phyloP scores from a whole-genome alignment of 148 eudicot species.

The Pouteria glomerata region DNA sequence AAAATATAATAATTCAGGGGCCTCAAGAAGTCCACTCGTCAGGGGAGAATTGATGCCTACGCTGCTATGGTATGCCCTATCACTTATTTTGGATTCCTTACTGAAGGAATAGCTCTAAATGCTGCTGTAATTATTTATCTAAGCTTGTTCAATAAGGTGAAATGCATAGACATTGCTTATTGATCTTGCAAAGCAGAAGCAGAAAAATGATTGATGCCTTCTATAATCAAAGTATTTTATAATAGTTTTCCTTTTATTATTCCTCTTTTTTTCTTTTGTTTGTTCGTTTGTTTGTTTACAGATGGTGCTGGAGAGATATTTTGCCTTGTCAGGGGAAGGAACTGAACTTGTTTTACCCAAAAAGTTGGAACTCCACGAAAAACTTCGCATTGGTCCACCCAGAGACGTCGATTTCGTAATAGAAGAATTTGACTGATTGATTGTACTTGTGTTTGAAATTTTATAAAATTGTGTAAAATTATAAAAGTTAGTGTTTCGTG shows the following conservation, averaged over 20 bases:
- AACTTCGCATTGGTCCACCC: slow-evolving; percentile 56
- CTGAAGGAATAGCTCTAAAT: background rate
- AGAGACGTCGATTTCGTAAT: slow-evolving; percentile 28
- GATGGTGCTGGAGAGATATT: slow-evolving; percentile 88
- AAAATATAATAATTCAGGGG: slow-evolving; percentile 28
- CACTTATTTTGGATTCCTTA: no score
- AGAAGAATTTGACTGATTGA: background rate
- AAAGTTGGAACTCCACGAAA: slow-evolving; percentile 63
- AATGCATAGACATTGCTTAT: no score
- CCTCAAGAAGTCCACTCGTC: slow-evolving; percentile 36
- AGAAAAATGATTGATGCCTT: no score
- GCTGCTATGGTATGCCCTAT: slow-evolving; percentile 41
- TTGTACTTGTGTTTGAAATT: no score
- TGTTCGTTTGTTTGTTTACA: slow-evolving; percentile 18
- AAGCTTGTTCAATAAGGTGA: no score
- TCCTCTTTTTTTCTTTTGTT: background rate
- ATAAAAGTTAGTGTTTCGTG: no score
- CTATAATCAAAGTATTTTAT: no score
- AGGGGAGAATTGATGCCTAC: slow-evolving; percentile 38
- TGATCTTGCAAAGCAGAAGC: no score
- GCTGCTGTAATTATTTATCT: no score
- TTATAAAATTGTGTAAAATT: no score
- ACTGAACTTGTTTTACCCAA: slow-evolving; percentile 79
- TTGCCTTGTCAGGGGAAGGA: slow-evolving; percentile 47
- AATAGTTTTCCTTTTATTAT: background rate